Base-by-base conservation (phyloP, 2,329 filamentous ascomycete genomes). In the Aspergillus pseudoviridinutans region DNA sequence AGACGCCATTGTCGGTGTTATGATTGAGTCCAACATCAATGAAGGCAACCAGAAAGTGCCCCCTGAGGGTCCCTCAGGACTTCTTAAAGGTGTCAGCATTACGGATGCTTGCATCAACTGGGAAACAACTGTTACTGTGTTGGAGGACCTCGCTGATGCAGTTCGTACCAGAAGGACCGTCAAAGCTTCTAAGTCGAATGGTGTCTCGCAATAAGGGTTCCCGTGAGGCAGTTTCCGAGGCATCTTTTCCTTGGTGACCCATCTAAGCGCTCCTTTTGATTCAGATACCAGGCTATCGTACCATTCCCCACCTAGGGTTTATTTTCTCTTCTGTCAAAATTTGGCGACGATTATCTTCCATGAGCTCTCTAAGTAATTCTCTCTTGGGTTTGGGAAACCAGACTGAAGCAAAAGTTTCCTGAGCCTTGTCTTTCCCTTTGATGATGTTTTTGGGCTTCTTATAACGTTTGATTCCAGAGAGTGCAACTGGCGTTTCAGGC, bases 1-100 rank as follows among this genome's bases (percentile, higher is more conserved):
- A 80, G 88, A 85, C 58, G 88, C 86, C 63, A 96, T 99, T 68
- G 85, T 97, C 64, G 94, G 92, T 73, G 91, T 97, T 71, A 99
- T 99, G 93, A 96, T 99, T 68, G 93, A 99, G 81, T 96, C 91
- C 71, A 93, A 97, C 79, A 93, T 97, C 82, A 87, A 93, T 76
- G 94, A 96, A 79, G 87, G 85, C 68, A 91, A 87, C 81, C 89
- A 92, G 72, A 96, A 96, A 80, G 90, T 96, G 1, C 91, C 92
- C 0, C 75, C 87, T 1, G 91, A 95, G 76, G 93, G 92, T 8
- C 89, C 89, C 7, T 74, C 85, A 1, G 89, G 77, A 7, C 82
- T 97, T 53, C 90, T 92, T 81, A 91, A 90, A 78, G 92, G 92
- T 65, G 89, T 97, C 69, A 93, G 89, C 76, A 97, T 97, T 77